These are phyloP conservation scores for Metarhizium robertsii DNA, from an alignment of 2,329 filamentous ascomycete genomes.

Conservation along the genomic window DNA sequence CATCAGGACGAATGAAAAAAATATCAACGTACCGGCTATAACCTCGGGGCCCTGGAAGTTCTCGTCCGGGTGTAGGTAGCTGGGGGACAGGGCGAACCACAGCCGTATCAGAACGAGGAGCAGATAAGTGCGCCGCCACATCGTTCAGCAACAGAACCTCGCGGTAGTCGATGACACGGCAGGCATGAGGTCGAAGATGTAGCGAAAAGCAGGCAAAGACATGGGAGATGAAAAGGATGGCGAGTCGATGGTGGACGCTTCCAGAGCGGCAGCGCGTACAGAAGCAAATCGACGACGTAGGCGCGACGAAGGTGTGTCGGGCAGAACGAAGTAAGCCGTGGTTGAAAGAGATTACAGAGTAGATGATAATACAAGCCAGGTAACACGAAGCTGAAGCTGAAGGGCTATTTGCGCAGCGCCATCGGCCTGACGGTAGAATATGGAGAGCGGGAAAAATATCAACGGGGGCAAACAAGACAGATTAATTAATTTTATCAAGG, in stretches of 20 bases:
- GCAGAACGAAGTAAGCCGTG: not conserved
- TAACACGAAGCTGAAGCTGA: not conserved
- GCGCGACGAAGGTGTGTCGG: not conserved
- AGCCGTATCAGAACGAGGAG: conserved; percentile 77
- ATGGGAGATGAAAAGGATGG: conserved; percentile 9
- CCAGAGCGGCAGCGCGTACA: conserved; percentile 5
- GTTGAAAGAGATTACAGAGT: not conserved
- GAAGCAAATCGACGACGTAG: conserved; percentile 2
- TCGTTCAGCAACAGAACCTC: conserved; percentile 27
- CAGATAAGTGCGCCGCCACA: conserved; percentile 90
- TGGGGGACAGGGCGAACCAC: conserved; percentile 89
- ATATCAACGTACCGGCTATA: conserved; percentile 66
- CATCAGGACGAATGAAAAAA: conserved; percentile 19
- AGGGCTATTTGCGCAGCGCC: not conserved
- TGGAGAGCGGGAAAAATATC: not conserved
- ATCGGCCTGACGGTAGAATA: not conserved
- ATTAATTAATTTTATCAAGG: not conserved
- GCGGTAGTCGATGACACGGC: conserved; percentile 12
- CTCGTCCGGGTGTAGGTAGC: conserved; percentile 97
- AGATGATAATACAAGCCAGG: not conserved
- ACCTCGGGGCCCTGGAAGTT: conserved; percentile 98
- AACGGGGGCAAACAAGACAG: not conserved
- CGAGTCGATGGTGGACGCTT: conserved; percentile 3
- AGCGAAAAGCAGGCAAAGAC: conserved; percentile 4
- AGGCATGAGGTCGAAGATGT: conserved; percentile 16